A percentile compares a stretch with the other conserved stretches of the same genome.
phyloP scores from a whole-genome alignment of 2,329 filamentous ascomycete species.

The Penicillium freii region DNA sequence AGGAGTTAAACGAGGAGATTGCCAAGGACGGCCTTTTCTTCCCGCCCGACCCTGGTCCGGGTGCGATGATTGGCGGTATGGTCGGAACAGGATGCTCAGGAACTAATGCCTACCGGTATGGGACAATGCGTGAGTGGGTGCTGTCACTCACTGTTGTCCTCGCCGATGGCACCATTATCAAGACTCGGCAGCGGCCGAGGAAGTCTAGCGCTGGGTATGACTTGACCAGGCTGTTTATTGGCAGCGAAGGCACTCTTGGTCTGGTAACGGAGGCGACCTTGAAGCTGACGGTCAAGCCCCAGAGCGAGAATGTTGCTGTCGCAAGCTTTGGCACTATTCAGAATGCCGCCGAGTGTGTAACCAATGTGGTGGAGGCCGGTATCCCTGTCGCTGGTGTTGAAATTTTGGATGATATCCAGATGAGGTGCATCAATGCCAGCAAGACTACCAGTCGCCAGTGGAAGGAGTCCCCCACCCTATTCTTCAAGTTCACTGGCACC shows the following conservation, averaged over 20 bases:
- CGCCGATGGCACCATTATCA: constrained; percentile 85
- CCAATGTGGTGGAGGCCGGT: constrained; percentile 73
- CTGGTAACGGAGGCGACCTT: constrained; percentile 88
- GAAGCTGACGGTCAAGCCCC: constrained; percentile 78
- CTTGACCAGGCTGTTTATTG: constrained; percentile 83
- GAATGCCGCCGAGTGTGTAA: constrained; percentile 74
- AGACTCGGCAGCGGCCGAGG: constrained; percentile 80
- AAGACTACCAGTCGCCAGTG: constrained; percentile 53
- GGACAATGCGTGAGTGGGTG: constrained; percentile 95
- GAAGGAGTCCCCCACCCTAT: constrained; percentile 69
- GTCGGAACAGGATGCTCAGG: constrained; percentile 58
- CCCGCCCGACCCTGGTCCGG: constrained; percentile 85
- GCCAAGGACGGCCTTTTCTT: constrained; percentile 77
- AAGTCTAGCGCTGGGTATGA: constrained; percentile 93
- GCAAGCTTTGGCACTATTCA: constrained; percentile 64
- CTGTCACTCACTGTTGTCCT: constrained; percentile 81
- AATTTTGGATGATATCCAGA: constrained; percentile 88
- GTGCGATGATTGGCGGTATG: constrained; percentile 83
- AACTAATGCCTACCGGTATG: constrained; percentile 88
- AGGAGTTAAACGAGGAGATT: constrained; percentile 76
- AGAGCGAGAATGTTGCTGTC: constrained; percentile 77
- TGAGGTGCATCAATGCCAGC: constrained; percentile 64
- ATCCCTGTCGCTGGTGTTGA: constrained; percentile 89
- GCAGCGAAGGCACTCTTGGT: constrained; percentile 86
- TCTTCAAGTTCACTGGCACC: constrained; percentile 73